Conservation (phyloP, 2,329 filamentous ascomycete genomes). For the Scedosporium aurantiacum region DNA sequence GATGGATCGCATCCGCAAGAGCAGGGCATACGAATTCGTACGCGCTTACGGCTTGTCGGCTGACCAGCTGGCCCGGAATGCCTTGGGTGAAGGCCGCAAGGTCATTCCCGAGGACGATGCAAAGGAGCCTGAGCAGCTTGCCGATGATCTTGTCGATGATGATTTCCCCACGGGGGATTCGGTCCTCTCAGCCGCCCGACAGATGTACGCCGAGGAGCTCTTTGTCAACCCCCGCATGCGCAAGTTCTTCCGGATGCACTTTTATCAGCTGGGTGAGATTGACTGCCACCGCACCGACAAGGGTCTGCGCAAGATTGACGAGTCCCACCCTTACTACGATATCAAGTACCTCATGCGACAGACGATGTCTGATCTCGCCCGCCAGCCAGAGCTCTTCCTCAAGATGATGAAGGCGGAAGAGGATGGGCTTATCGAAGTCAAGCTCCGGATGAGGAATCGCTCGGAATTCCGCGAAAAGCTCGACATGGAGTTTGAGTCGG, state of each 20-base stretch:
- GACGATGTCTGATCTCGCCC: conserved; percentile 68
- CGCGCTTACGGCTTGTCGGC: conserved; percentile 83
- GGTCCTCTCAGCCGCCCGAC: conserved; percentile 68
- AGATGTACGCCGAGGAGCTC: conserved; percentile 86
- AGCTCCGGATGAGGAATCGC: conserved; percentile 64
- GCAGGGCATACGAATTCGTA: conserved; percentile 71
- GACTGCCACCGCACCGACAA: conserved; percentile 90
- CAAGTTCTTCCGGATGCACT: conserved; percentile 71
- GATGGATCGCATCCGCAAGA: conserved; percentile 74
- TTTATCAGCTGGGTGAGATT: conserved; percentile 73
- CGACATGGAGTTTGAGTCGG: conserved; percentile 76
- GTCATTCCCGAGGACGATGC: conserved; percentile 76
- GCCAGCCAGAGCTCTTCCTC: conserved; percentile 78
- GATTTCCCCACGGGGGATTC: conserved; percentile 66
- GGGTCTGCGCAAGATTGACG: conserved; percentile 83
- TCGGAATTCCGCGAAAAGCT: conserved; percentile 67
- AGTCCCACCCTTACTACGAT: conserved; percentile 92
- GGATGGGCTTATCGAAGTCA: conserved; percentile 82
- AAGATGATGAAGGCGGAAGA: conserved; percentile 97
- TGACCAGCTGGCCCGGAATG: conserved; percentile 80
- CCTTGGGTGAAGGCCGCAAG: conserved; percentile 64
- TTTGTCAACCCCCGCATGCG: conserved; percentile 80
- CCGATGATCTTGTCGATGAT: conserved; percentile 62
- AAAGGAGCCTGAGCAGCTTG: conserved; percentile 73
- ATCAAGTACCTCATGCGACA: conserved; percentile 94